Base-by-base conservation (phyloP, 1,284 basidiomycete genomes). In the Athelia sp. region DNA sequence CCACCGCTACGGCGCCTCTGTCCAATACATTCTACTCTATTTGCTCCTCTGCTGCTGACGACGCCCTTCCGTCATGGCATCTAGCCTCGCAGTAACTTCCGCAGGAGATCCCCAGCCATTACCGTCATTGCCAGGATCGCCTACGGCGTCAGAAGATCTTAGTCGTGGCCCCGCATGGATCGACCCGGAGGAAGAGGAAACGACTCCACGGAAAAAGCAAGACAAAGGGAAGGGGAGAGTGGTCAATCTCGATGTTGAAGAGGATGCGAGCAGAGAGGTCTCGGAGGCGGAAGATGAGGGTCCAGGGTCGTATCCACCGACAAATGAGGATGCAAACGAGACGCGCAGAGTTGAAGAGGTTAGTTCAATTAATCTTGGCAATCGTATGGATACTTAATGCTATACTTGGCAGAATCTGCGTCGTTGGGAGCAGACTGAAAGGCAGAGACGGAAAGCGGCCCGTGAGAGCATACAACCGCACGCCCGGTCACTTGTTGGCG, bases 391-490 rank as follows among this genome's bases (percentile, higher is more conserved):
- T 40, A 40, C 19, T 40, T 9, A 40, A 6, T 21, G 36, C 36
- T 6, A 17, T 8, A 8, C 6, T 40, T 21, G 15, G 19, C 55
- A 90, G 87, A 90, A 80, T 52, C 71, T 90, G 18, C 74, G 75
- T 52, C 76, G 76, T 36, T 90, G 87, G 88, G 87, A 90, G 55
- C 65, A 79, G 42, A 78, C 78, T 31, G 87, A 90, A 61, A 76
- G 84, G 29, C 79, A 81, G 57, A 75, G 84, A 52, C 77, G 85
- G 65, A 84, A 78, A 64, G 70, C 72, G n/a, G 77, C 73, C 3
- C 76, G 85, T 45, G 80, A 78, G 48, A 81, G 81, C 1, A 45
- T 53, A 3, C 55, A 56, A 0, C 50, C 46, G 52, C 50, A 56
- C 32, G 55, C 56, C 3, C 63, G 74, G 1, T 81, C 83, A 6